Conservation (phyloP, 331 rosid genomes). For the Quercus tomentella region DNA sequence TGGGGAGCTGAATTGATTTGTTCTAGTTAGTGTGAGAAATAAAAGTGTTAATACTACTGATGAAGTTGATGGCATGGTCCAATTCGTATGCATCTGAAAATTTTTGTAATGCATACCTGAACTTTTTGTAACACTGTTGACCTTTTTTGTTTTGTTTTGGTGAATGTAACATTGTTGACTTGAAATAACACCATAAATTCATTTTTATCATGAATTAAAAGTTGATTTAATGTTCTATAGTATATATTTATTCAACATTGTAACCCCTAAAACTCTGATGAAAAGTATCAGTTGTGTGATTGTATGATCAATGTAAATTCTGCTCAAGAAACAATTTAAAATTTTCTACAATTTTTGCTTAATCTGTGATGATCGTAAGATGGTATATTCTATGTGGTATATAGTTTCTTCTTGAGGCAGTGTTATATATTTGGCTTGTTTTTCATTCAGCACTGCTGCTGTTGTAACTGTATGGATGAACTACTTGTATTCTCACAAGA, state of each 20-base stretch:
- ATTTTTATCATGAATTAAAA: not conserved
- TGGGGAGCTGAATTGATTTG: not conserved
- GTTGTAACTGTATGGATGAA: not conserved
- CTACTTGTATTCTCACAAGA: not conserved
- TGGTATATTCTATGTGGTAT: not conserved
- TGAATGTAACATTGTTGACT: not conserved
- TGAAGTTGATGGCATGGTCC: too few species aligned
- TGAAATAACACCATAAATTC: not conserved
- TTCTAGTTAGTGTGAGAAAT: too few species aligned
- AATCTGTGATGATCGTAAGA: not conserved
- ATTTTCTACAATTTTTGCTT: not conserved
- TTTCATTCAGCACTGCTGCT: not conserved
- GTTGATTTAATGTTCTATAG: not conserved
- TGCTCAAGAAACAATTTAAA: not conserved
- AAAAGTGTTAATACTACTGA: too few species aligned
- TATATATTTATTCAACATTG: not conserved
- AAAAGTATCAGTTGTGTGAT: not conserved
- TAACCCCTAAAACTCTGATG: not conserved
- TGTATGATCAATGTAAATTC: not conserved
- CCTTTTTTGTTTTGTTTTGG: too few species aligned
- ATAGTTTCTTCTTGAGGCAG: not conserved
- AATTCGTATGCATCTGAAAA: too few species aligned
- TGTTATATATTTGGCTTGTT: not conserved
- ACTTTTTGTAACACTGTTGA: too few species aligned
- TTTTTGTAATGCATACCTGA: not conserved